Evolutionary conservation across 2,329 filamentous ascomycete species (phyloP), one percentile per base, ranked within the genome.

Genomic region (Chaetothyriales sp.): DNA sequence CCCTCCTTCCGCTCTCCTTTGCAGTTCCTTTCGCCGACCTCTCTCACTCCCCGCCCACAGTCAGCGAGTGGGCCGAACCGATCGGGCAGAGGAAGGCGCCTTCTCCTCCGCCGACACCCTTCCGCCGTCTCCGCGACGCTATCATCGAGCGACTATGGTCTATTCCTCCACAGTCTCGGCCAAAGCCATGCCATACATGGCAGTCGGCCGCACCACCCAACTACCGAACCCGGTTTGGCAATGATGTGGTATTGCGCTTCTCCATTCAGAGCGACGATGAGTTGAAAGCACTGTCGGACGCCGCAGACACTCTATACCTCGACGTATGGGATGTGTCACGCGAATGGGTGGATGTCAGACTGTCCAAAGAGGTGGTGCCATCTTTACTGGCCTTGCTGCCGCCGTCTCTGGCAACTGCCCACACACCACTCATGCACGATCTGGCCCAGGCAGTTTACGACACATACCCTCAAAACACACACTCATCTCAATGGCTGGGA

Each of bases 211-310:
- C 58, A 1, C 69, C 70, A 2, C 58, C 65, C 15, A 68, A 63
- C 49, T 63, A 68, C 25, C 62, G 68, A 26, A 68, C 73, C 28
- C 69, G 71, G 53, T 95, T 95, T 64, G 79, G 80, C 55, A 78
- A 83, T 55, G 82, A 95, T 66, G 75, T 95, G n/a, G 87, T 98
- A 15, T 70, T 96, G 55, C 81, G 92, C 42, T 95, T 96, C 74
- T 86, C 84, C 61, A 71, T 95, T 50, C 81, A 76, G 54, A 80
- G 77, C 22, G 66, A 73, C 2, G 74, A 80, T 18, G 85, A 94
- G 62, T 81, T 85, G 52, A 67, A 70, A 32, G 82, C 82, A 1
- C 71, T 95, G 51, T 76, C 81, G n/a, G 77, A 84, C 51, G 87
- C 86, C 2, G 75, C 81, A 0, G 76, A 84, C 54, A 78, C 80